Evolutionary conservation across 371 early-diverging fungal genomes (phyloP).

Genomic region (Mortierella sp.): DNA sequence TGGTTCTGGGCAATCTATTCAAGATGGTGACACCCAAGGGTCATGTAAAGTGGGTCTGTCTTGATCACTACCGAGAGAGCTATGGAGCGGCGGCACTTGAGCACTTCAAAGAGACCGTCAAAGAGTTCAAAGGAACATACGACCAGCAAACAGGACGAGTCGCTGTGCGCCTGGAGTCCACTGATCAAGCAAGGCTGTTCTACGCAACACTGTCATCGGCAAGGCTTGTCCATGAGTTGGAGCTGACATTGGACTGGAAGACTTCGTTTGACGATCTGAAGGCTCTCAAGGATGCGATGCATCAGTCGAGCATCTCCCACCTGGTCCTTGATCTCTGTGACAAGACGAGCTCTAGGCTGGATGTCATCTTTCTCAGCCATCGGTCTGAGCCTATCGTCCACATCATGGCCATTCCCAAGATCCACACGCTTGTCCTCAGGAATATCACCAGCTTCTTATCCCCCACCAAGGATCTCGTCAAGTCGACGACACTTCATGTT

Average conservation of each 20-base stretch:
- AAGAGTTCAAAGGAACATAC: background rate
- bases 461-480: too few species aligned
- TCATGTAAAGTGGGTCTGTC: slow-evolving; percentile 19
- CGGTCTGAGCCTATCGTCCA: background rate
- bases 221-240: background rate
- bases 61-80: slow-evolving; percentile 5
- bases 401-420: background rate
- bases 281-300: background rate
- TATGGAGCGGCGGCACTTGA: background rate
- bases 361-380: background rate
- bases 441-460: too few species aligned
- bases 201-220: background rate
- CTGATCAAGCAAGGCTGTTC: background rate
- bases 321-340: background rate
- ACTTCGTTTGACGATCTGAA: background rate
- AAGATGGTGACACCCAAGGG: background rate
- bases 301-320: background rate
- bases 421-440: too few species aligned
- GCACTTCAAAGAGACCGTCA: background rate
- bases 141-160: background rate
- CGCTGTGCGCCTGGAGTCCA: background rate
- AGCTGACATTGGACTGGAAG: background rate
- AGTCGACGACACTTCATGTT: too few species aligned
- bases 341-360: background rate
- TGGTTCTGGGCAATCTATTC: slow-evolving; percentile 6